Base-by-base conservation (phyloP, 805 yeast species). In the Grigorovia humatica region DNA sequence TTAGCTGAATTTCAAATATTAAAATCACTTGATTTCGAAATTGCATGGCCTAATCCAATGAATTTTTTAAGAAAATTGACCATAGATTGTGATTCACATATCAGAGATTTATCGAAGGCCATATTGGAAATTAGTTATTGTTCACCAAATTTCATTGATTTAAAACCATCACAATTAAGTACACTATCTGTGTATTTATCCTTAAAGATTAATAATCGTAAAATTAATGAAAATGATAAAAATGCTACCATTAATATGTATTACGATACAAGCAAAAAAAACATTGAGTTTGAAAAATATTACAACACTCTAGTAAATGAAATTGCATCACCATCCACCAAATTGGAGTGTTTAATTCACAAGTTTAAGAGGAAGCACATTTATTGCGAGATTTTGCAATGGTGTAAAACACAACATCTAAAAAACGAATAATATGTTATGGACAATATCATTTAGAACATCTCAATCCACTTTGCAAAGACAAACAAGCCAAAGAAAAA, bases 11-110 rank as follows among this genome's bases (percentile, higher is more conserved):
- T 82, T 68, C 82, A 78, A 61, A 83, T 89, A 52, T 70, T 90
- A 51, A 82, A 84, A 53, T 77, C 81, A 44, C 72, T 89, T 51
- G 74, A 81, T 52, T 89, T 85, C 67, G 83, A 87, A 64, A 74
- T 89, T 63, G 80, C 85, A 56, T 85, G 83, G 66, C 95, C 96
- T 46, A 87, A 85, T 64, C 96, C 96, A 48, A 80, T 88, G 83
- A 87, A 88, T 68, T 89, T 89, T 64, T 71, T 89, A 61, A 78
- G 96, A 63, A 76, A 96, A 63, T 82, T 88, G 46, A 85, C 95
- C 42, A 88, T 85, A 62, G 96, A 96, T 47, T 88, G 88, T 68
- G 91, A 88, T 65, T 81, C 83, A 51, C 83, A 80, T 62, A 79
- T 88, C 42, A 79, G 96, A 69, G 84, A 95, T 8, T 73, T 86